Base-by-base conservation (phyloP, 495 filamentous ascomycete genomes). In the Coniosporium apollinis region DNA sequence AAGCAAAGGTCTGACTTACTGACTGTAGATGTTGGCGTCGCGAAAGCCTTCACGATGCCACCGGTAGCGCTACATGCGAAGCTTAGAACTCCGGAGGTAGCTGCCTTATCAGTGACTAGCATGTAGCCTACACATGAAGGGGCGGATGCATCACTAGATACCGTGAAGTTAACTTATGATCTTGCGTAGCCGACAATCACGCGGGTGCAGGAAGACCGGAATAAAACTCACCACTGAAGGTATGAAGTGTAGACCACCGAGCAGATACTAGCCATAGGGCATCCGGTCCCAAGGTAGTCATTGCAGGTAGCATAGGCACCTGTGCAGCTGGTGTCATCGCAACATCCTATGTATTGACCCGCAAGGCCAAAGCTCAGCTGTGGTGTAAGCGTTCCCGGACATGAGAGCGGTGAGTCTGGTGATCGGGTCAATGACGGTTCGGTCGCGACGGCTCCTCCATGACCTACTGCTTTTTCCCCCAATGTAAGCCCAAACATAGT, bases 381-480 rank as follows among this genome's bases (percentile, higher is more conserved):
- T 3, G 32, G 32, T 22, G 32, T 34, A 10, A 34, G n/a, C 13
- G 10, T 13, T 11, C 32, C 19, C 4, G 32, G 19, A 22, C 32
- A 34, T 10, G 32, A 34, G 25, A 34, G 17, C 5, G 32, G 32
- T 22, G 32, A 34, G 17, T 34, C 32, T 34, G 14, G 11, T 22
- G 30, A 4, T n/a, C 10, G 14, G 8, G 32, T 34, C 19, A 34
- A 16, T n/a, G n/a, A n/a, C n/a, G n/a, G n/a, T n/a, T 14, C 16
- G 19, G 32, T 3, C n/a, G 19, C 4, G 5, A 22, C 16, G 4
- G 7, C 3, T 3, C 22, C 8, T 21, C 32, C 17, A 30, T 14
- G 28, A 6, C 32, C 4, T 34, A 34, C 32, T 34, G 32, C 32
- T 34, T 14, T 34, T 14, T 8, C 32, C 32, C 14, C 19, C 19